Evolutionary conservation across 306 rosid genomes (phyloP).

Genomic region (Sesbania bispinosa): DNA sequence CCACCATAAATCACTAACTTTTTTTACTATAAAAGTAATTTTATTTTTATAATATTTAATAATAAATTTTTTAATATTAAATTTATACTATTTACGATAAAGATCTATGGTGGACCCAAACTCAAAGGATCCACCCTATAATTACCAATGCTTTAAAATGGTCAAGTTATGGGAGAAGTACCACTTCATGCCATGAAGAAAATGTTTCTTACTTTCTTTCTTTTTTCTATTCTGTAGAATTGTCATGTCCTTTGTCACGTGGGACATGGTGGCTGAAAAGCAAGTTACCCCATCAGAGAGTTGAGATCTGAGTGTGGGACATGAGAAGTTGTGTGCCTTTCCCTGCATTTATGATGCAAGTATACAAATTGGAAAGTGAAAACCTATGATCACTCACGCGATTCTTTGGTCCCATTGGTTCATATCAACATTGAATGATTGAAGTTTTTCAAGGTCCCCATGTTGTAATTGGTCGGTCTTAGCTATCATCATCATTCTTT

Average conservation of each 20-base stretch:
- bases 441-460: constrained; percentile 32
- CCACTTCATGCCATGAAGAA: constrained; percentile 24
- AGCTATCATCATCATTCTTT: background rate
- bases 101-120: too few relatives aligned
- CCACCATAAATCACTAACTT: too few relatives aligned
- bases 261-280: constrained; percentile 40
- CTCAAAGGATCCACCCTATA: too few relatives aligned
- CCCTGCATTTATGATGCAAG: constrained; percentile 16
- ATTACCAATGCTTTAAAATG: too few relatives aligned
- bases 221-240: background rate
- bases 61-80: too few relatives aligned
- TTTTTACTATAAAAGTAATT: too few relatives aligned
- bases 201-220: constrained; percentile 18
- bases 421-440: constrained; percentile 25
- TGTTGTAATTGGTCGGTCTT: constrained; percentile 12
- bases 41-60: background rate
- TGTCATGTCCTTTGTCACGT: constrained; percentile 34
- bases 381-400: constrained; percentile 10
- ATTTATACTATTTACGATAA: too few relatives aligned
- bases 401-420: constrained; percentile 19
- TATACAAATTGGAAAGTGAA: constrained; percentile 2
- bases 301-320: constrained; percentile 27
- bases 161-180: constrained; percentile 1
- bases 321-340: background rate
- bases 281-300: constrained; percentile 23